A percentile compares a stretch with the other conserved stretches of the same genome.
phyloP scores from a whole-genome alignment of 2,329 filamentous ascomycete species.

The Cadophora sp. region DNA sequence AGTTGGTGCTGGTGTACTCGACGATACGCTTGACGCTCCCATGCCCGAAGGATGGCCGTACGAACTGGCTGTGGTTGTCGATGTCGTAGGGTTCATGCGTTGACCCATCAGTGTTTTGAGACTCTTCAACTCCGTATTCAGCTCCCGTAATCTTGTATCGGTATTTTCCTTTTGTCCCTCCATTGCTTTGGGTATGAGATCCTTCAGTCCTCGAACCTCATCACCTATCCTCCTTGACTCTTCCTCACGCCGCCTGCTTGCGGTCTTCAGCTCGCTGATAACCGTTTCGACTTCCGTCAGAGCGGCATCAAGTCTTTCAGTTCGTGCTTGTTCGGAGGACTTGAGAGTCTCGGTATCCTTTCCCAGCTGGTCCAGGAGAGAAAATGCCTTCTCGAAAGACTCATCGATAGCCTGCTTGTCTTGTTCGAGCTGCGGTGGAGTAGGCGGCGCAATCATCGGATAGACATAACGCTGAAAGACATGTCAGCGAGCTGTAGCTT shows the following conservation, averaged over 20 bases:
- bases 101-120: slow-evolving; percentile 84
- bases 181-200: slow-evolving; percentile 86
- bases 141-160: slow-evolving; percentile 81
- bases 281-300: slow-evolving; percentile 85
- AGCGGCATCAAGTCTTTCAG: slow-evolving; percentile 80
- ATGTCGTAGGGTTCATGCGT: slow-evolving; percentile 55
- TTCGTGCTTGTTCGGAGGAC: slow-evolving; percentile 82
- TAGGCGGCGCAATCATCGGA: slow-evolving; percentile 90
- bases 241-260: slow-evolving; percentile 82
- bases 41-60: slow-evolving; percentile 38
- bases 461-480: slow-evolving; percentile 78
- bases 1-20: slow-evolving; percentile 19
- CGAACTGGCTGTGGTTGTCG: slow-evolving; percentile 34
- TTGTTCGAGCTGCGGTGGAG: slow-evolving; percentile 89
- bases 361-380: slow-evolving; percentile 87
- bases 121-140: slow-evolving; percentile 87
- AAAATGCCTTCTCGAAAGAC: slow-evolving; percentile 90
- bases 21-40: slow-evolving; percentile 23
- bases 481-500: background rate
- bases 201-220: slow-evolving; percentile 82
- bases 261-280: slow-evolving; percentile 79
- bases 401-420: slow-evolving; percentile 94
- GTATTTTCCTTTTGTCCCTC: slow-evolving; percentile 86
- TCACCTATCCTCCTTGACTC: slow-evolving; percentile 86
- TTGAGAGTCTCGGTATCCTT: slow-evolving; percentile 92